These are phyloP conservation scores for Hypomyces rosellus DNA, from an alignment of 2,329 filamentous ascomycete species.

Conservation along the genomic window DNA sequence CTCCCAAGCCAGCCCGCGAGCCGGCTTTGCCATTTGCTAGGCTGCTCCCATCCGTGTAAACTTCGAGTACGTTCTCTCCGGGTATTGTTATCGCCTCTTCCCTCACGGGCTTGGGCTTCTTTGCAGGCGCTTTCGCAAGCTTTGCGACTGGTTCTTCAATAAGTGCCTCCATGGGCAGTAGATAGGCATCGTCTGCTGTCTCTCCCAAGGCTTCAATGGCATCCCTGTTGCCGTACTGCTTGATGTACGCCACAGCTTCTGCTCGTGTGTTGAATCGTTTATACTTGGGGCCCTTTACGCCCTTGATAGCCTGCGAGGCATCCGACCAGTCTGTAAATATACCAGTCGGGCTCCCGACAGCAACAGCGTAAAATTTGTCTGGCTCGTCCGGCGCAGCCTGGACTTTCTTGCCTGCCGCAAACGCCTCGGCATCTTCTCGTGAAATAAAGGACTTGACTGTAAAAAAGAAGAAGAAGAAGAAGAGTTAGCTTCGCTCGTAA, in stretches of 20 bases:
- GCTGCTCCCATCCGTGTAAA: slow-evolving; percentile 61
- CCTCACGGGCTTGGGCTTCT: slow-evolving; percentile 21
- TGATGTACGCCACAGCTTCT: slow-evolving; percentile 76
- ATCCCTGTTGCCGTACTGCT: slow-evolving; percentile 37
- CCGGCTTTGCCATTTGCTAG: slow-evolving; percentile 50
- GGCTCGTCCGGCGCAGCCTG: slow-evolving; percentile 34
- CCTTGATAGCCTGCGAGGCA: slow-evolving; percentile 66
- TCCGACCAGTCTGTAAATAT: slow-evolving; percentile 61
- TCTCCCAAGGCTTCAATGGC: slow-evolving; percentile 36
- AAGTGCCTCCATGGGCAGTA: slow-evolving; percentile 14
- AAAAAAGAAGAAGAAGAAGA: slow-evolving; percentile 1
- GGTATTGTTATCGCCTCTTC: slow-evolving; percentile 10
- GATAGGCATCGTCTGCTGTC: slow-evolving; percentile 13
- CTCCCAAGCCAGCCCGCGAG: slow-evolving; percentile 55
- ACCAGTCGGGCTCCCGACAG: slow-evolving; percentile 50
- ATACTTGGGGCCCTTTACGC: slow-evolving; percentile 63
- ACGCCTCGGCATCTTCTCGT: slow-evolving; percentile 70
- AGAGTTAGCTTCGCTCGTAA: slow-evolving; percentile 5
- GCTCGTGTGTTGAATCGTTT: slow-evolving; percentile 61
- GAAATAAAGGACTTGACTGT: slow-evolving; percentile 75
- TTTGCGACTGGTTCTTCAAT: not conserved
- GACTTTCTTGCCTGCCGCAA: slow-evolving; percentile 54
- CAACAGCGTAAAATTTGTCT: slow-evolving; percentile 54
- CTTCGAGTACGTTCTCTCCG: slow-evolving; percentile 22
- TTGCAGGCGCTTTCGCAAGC: slow-evolving; percentile 13